Conservation (phyloP, 169 alveolate genomes). For the Plasmodium coatneyi region DNA sequence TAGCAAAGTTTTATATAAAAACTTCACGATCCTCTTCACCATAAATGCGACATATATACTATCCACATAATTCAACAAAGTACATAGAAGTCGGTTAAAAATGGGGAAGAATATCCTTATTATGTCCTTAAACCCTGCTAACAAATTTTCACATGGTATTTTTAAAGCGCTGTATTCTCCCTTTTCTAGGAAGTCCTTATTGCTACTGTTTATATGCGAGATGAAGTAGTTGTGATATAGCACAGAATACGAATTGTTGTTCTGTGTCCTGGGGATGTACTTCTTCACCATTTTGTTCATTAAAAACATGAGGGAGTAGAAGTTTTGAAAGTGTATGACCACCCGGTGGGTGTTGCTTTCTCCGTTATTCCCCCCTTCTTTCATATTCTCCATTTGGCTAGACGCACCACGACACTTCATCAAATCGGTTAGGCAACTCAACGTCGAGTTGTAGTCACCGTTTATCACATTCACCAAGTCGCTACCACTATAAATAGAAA, state of each 20-base stretch:
- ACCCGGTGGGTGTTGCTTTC: not conserved
- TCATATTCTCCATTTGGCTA: conserved; percentile 1
- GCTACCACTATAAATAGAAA: conserved; percentile 25
- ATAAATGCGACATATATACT: conserved; percentile 37
- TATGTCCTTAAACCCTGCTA: conserved; percentile 64
- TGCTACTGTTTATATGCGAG: conserved; percentile 38
- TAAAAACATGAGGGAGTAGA: conserved; percentile 41
- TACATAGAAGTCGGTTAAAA: conserved; percentile 28
- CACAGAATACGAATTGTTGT: conserved; percentile 15
- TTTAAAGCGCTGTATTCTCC: conserved; percentile 31
- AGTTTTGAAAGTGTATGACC: conserved; percentile 49
- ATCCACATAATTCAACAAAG: not conserved
- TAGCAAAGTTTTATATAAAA: conserved; percentile 37
- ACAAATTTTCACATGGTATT: conserved; percentile 72
- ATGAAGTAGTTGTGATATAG: conserved; percentile 46
- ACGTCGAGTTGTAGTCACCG: conserved; percentile 31
- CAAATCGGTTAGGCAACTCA: conserved; percentile 25
- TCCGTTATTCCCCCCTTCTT: not conserved
- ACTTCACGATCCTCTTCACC: conserved; percentile 36
- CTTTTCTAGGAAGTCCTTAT: conserved; percentile 41
- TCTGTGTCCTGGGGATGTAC: conserved; percentile 21
- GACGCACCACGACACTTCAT: not conserved
- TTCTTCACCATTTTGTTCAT: conserved; percentile 59
- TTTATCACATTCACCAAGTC: conserved; percentile 30
- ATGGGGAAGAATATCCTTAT: conserved; percentile 44